phyloP scores from a whole-genome alignment of 306 rosid genomes.

The Castanospermum australe region DNA sequence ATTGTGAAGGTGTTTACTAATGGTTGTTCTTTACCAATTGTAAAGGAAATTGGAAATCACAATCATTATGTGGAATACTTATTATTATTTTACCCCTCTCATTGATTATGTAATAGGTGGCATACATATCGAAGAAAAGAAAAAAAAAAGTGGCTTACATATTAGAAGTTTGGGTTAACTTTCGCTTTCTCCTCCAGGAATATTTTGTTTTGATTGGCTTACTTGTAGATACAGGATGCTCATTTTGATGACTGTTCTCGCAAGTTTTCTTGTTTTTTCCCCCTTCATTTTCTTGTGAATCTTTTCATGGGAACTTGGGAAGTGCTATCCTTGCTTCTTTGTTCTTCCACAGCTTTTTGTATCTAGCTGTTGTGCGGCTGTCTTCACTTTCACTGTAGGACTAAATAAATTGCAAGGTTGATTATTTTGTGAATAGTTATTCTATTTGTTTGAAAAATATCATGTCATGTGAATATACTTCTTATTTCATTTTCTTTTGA shows the following conservation, averaged over 20 bases:
- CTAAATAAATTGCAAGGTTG: not conserved
- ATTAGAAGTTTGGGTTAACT: not conserved
- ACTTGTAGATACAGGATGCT: not conserved
- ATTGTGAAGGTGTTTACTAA: not conserved
- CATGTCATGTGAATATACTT: not conserved
- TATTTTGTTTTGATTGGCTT: conserved; percentile 6
- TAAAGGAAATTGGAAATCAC: not conserved
- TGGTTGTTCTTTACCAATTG: not conserved
- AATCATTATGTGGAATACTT: not conserved
- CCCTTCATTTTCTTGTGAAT: not conserved
- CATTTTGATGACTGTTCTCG: not conserved
- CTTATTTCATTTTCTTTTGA: not conserved
- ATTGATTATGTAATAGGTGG: not conserved
- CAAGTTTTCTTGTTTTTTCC: not conserved
- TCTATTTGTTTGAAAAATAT: not conserved
- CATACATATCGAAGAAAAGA: not conserved
- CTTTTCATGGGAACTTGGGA: not conserved
- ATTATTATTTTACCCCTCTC: not conserved
- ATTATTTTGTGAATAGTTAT: not conserved
- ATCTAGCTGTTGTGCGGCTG: not conserved
- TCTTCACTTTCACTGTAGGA: not conserved
- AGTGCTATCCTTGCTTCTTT: not conserved
- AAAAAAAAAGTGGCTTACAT: not conserved
- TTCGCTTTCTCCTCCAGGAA: not conserved
- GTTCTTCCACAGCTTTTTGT: not conserved